These are phyloP conservation scores for Salix caprea DNA, from an alignment of 345 rosid genomes.

Conservation along the genomic window DNA sequence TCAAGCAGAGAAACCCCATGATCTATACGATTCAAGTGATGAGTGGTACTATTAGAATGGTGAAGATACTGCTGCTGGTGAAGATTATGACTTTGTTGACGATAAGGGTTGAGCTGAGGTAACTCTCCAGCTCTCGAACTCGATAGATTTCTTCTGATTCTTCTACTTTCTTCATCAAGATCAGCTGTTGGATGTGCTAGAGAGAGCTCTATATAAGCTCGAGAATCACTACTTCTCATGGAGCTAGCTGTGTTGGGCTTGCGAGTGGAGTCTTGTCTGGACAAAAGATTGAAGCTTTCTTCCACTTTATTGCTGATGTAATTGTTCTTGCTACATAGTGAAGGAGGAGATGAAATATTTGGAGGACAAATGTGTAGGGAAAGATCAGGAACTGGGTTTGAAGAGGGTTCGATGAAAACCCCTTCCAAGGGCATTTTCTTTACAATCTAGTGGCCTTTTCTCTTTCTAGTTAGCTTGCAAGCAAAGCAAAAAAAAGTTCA, in stretches of 20 bases:
- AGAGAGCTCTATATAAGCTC: conserved; percentile 41
- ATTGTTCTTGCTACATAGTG: conserved; percentile 9
- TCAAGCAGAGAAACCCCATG: conserved; percentile 33
- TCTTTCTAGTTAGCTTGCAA: background rate
- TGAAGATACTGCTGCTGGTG: conserved; percentile 10
- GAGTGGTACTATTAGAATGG: background rate
- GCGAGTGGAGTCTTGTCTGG: conserved; percentile 2
- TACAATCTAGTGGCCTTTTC: background rate
- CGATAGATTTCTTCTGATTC: conserved; percentile 2
- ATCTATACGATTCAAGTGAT: conserved; percentile 18
- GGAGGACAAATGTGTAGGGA: conserved; percentile 74
- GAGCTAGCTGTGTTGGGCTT: conserved; percentile 19
- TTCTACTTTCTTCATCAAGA: background rate
- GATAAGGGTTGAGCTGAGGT: conserved; percentile 21
- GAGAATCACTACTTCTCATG: conserved; percentile 9
- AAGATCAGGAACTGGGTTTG: conserved; percentile 60
- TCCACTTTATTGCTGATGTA: background rate
- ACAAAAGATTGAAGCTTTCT: conserved; percentile 14
- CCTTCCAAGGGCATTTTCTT: conserved; percentile 48
- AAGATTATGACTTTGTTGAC: conserved; percentile 14
- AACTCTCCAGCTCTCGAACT: conserved; percentile 9
- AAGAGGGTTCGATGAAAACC: conserved; percentile 45
- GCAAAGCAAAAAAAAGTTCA: conserved; percentile 9
- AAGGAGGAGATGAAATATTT: conserved; percentile 20
- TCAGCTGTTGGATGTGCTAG: conserved; percentile 32